These are phyloP conservation scores for Voacanga thouarsii DNA, from an alignment of 257 asterid species.

Conservation along the genomic window DNA sequence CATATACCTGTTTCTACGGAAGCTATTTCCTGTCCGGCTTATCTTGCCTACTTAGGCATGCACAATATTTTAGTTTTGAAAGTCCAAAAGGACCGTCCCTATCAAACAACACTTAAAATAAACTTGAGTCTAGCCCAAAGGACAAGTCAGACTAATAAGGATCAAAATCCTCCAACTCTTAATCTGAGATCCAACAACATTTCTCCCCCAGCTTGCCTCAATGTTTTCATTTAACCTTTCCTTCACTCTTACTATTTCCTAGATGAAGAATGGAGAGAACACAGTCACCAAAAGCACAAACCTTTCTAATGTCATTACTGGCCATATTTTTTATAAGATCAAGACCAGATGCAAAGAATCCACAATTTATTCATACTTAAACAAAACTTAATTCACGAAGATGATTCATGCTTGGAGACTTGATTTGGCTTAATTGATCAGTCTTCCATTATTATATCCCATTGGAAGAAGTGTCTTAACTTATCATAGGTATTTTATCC, in stretches of 20 bases:
- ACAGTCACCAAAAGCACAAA: not conserved
- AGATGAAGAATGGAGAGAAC: not conserved
- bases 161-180: not conserved
- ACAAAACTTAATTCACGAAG: no score
- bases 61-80: not conserved
- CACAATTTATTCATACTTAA: no score
- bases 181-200: not conserved
- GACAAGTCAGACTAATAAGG: not conserved
- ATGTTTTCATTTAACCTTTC: not conserved
- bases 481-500: no score
- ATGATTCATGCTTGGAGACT: no score
- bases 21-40: not conserved
- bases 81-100: not conserved
- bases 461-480: no score
- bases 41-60: not conserved
- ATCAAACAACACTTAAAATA: not conserved
- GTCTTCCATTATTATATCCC: no score
- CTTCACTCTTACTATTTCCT: not conserved
- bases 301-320: conserved; percentile 6
- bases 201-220: not conserved
- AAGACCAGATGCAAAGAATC: conserved; percentile 14
- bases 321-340: conserved; percentile 8
- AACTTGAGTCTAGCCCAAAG: not conserved
- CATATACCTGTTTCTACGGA: not conserved
- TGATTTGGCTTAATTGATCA: no score